A percentile compares a stretch with the other conserved stretches of the same genome.
These are phyloP conservation scores for Phytomonas sp. DNA, from an alignment of 208 protist species.

Conservation along the genomic window DNA sequence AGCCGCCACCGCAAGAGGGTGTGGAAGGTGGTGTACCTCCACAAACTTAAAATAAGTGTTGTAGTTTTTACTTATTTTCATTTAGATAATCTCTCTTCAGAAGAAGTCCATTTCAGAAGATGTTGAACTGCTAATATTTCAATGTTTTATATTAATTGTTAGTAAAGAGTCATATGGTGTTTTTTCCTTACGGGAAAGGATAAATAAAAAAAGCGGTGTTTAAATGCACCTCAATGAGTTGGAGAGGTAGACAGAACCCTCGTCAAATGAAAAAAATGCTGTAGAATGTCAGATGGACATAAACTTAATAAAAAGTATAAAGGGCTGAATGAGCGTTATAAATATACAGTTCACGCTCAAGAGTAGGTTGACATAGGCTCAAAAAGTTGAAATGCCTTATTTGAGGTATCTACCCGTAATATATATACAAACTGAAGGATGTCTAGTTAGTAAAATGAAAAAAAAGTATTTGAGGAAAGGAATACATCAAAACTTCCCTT, in stretches of 20 bases:
- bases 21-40: constrained; percentile 16
- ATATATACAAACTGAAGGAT: constrained; percentile 8
- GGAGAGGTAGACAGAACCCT: background rate
- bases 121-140: background rate
- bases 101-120: background rate
- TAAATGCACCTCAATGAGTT: background rate
- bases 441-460: constrained; percentile 9
- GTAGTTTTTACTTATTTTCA: background rate
- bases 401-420: background rate
- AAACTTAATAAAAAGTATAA: background rate
- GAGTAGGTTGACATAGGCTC: background rate
- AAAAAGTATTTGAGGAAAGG: constrained; percentile 12
- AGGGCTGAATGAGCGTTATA: background rate
- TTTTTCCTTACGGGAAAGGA: background rate
- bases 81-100: background rate
- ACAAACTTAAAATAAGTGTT: constrained; percentile 12
- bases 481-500: constrained; percentile 8
- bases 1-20: constrained; percentile 16
- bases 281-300: background rate
- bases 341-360: background rate
- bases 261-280: background rate
- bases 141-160: background rate
- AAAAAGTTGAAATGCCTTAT: background rate
- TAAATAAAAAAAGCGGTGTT: background rate
- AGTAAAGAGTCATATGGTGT: background rate